phyloP scores from a whole-genome alignment of 2,329 filamentous ascomycete genomes.

The Helotiales sp. region DNA sequence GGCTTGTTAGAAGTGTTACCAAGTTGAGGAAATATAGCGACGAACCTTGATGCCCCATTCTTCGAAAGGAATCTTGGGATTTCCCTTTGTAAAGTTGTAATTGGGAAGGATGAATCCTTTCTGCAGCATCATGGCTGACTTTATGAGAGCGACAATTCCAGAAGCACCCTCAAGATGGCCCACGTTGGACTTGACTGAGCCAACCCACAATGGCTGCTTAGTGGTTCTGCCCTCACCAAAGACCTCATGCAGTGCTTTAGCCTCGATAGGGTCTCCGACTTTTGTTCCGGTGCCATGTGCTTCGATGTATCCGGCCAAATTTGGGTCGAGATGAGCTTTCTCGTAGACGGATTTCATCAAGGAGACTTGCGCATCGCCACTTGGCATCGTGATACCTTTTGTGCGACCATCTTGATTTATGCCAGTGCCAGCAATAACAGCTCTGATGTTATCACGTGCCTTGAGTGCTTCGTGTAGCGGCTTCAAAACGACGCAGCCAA shows the following conservation, averaged over 20 bases:
- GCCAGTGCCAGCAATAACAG: constrained; percentile 43
- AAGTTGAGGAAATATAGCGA: background rate
- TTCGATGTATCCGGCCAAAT: constrained; percentile 27
- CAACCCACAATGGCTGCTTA: constrained; percentile 26
- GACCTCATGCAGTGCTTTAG: constrained; percentile 23
- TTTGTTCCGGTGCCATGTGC: constrained; percentile 33
- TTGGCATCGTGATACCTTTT: constrained; percentile 46
- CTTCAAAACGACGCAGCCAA: constrained; percentile 61
- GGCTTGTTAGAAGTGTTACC: constrained; percentile 39
- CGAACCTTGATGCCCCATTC: constrained; percentile 39
- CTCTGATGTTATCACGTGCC: constrained; percentile 43
- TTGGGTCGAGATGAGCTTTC: constrained; percentile 17
- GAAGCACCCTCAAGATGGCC: constrained; percentile 40
- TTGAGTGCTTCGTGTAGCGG: constrained; percentile 46
- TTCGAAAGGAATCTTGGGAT: constrained; percentile 37
- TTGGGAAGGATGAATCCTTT: constrained; percentile 45
- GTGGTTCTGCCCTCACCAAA: constrained; percentile 21
- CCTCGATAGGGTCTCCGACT: constrained; percentile 32
- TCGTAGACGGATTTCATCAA: constrained; percentile 26
- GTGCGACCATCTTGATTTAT: constrained; percentile 48
- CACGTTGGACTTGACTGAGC: constrained; percentile 35
- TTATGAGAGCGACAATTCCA: constrained; percentile 43
- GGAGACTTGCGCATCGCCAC: constrained; percentile 41
- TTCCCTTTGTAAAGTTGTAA: constrained; percentile 41
- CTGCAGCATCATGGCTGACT: constrained; percentile 44